Evolutionary conservation across 495 filamentous ascomycete species (phyloP), one percentile per base, ranked within the genome.

Genomic region (Talaromyces thailandensis): DNA sequence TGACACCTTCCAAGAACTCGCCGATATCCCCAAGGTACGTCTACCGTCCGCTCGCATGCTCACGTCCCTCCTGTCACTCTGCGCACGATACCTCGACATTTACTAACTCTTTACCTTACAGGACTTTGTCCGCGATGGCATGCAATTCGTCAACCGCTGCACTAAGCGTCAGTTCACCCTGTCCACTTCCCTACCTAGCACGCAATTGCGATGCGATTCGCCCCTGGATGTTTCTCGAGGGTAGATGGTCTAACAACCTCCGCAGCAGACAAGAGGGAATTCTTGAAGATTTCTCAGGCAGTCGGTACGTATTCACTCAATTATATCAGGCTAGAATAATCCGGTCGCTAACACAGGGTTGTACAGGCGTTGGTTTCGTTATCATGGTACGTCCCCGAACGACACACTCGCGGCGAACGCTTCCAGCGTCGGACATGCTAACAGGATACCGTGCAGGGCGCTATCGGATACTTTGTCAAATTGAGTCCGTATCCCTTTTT

Each of bases 281-380:
- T 96, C 79, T 83, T 96, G 69, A 92, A 94, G 80, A 94, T 98
- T 76, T 91, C 85, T 69, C 92, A 96, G 75, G 93, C 94, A 63
- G 94, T 98, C 63, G 94, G 93, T 66, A 87, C 25, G 59, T 61
- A 25, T 9, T 23, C 32, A 7, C 2, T 25, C 26, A 11, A 37
- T 40, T 14, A 2, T 12, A 4, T 9, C 6, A 24, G 43, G 14
- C 11, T 26, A 25, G 23, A 14, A 26, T 21, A 25, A 24, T 29
- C 6, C 32, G 14, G 23, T 43, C 14, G 6, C 18, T 60, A 26
- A 60, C 7, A 26, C 2, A 8, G 14, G 6, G 18, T 8, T 1
- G 16, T 32, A 61, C 35, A 61, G 59, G 59, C 26, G 59, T 96
- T 66, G 91, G 91, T 55, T 95, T 96, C 77, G 69, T 95, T 29